These are phyloP conservation scores for Taxillus chinensis DNA, from an alignment of 164 flowering plant genomes.

Conservation along the genomic window DNA sequence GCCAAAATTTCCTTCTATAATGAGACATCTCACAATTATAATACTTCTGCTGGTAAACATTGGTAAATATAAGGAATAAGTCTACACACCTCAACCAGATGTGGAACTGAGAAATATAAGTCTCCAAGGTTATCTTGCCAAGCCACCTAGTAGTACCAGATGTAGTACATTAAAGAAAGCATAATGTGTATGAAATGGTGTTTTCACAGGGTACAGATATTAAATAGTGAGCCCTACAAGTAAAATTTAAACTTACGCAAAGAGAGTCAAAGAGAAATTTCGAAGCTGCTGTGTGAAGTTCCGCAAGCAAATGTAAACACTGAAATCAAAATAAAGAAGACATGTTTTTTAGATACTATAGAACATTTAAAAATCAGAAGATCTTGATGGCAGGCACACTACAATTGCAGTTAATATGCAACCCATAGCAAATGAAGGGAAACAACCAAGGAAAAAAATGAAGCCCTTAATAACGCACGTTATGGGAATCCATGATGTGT, in stretches of 20 bases:
- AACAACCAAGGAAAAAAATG: not conserved
- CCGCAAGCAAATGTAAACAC: conserved; percentile 90
- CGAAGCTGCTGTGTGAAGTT: conserved; percentile 89
- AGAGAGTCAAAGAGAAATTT: conserved; percentile 70
- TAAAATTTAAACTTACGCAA: conserved; percentile 54
- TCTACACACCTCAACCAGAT: conserved; percentile 87
- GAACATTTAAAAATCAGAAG: not conserved
- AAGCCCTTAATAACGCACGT: conserved; percentile 46
- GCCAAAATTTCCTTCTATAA: too few species aligned
- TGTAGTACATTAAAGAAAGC: not conserved
- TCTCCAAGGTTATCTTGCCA: conserved; percentile 95
- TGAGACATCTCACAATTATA: too few species aligned
- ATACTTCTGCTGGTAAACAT: too few species aligned
- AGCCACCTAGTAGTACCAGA: conserved; percentile 63
- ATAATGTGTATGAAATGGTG: not conserved
- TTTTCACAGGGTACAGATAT: not conserved
- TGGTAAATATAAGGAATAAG: not conserved
- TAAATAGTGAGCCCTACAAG: not conserved
- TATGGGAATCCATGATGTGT: conserved; percentile 99
- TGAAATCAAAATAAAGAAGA: conserved; percentile 25
- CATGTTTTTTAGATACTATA: conserved; percentile 3
- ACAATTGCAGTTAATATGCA: not conserved
- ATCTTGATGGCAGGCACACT: not conserved
- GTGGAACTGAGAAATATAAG: conserved; percentile 96
- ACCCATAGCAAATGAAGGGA: not conserved